Base-by-base conservation (phyloP, 2,329 filamentous ascomycete genomes). In the Emericellopsis cladophorae region DNA sequence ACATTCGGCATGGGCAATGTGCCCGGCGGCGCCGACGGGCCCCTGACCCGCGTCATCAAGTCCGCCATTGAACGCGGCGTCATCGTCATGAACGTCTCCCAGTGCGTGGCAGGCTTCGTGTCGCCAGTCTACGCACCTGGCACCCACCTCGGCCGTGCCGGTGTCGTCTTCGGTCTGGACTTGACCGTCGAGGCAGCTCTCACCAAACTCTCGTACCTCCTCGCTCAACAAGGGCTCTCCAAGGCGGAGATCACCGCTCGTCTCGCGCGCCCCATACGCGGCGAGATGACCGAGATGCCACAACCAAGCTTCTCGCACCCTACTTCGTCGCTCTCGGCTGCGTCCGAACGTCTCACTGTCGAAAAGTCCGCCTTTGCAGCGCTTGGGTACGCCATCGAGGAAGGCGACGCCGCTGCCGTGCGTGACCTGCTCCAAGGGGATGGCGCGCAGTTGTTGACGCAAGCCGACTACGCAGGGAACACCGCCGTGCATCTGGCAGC, bases 1-100 rank as follows among this genome's bases (percentile, higher is more conserved):
- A 95, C 88, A 0, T 95, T 95, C 58, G 89, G 89, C 44, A 88
- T 92, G 57, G 89, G 89, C 42, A 95, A 95, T 61, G 84, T 89
- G 10, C 89, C 89, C 3, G 83, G 82, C 32, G 87, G 86, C 24
- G 72, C 80, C 37, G 84, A 92, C 54, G 84, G 84, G 42, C 79
- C 77, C 40, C 73, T 95, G 57, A 88, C 83, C 14, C 78, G 78
- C 41, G 84, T 90, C 38, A 78, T 95, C 51, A 73, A 76, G 15
- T 75, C 79, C 35, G 88, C 85, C 18, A 85, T 94, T 33, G 68
- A 80, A 54, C 76, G 86, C 44, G 88, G 86, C 31, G 80, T 92
- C 48, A 78, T 92, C 44, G 81, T 95, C 44, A 85, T 95, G 49
- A 95, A 93, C 55, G 81, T 95, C 45, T 93, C 85, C 39, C 89